Evolutionary conservation across 306 rosid species (phyloP).

Genomic region (Fagus sylvatica): DNA sequence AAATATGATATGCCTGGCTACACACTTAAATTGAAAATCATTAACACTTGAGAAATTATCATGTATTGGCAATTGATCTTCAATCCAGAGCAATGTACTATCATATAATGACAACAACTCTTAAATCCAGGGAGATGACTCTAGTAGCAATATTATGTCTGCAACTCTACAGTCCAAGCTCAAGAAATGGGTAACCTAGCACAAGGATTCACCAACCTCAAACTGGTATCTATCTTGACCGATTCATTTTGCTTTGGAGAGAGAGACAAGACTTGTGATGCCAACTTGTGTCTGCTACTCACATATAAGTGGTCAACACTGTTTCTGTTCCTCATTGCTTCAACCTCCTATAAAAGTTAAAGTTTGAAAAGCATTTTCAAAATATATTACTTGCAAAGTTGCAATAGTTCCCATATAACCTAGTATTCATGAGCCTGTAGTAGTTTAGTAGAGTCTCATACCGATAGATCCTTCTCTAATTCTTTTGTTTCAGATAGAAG

Average conservation of each 20-base stretch:
- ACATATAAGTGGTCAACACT: constrained; percentile 38
- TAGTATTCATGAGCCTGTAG: background rate
- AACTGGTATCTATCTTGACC: constrained; percentile 8
- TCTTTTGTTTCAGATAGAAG: constrained; percentile 47
- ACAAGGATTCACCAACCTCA: constrained; percentile 30
- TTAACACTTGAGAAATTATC: too few species aligned
- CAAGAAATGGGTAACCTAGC: background rate
- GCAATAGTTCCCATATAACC: background rate
- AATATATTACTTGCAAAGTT: constrained; percentile 32
- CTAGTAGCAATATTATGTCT: background rate
- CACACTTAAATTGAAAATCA: too few species aligned
- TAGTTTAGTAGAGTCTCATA: constrained; percentile 32
- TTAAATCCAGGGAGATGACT: background rate
- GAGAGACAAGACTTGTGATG: constrained; percentile 23
- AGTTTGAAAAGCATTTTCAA: background rate
- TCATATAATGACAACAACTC: constrained; percentile 37
- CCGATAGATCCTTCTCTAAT: constrained; percentile 33
- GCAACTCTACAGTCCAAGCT: background rate
- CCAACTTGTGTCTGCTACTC: constrained; percentile 21
- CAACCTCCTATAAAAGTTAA: constrained; percentile 29
- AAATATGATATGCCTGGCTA: too few species aligned
- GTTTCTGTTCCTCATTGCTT: constrained; percentile 32
- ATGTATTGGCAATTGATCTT: too few species aligned
- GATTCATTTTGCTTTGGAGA: background rate
- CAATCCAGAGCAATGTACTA: too few species aligned